phyloP scores from a whole-genome alignment of 2,329 filamentous ascomycete species.

The Trichoderma atrobrunneum region DNA sequence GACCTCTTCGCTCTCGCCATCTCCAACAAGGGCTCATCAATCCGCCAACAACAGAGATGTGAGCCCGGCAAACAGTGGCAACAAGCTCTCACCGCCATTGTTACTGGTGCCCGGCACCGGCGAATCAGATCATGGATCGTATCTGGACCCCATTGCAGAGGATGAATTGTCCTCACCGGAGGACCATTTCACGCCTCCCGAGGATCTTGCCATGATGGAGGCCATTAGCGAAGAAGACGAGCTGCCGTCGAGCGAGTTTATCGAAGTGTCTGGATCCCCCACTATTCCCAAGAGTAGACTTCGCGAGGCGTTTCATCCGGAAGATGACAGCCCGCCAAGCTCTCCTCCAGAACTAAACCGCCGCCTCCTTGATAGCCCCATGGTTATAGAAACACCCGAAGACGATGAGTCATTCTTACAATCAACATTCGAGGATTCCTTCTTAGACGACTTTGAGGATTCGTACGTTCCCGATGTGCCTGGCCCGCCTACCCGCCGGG shows the following conservation, averaged over 20 bases:
- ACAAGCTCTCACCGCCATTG: constrained; percentile 2
- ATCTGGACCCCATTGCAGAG: constrained; percentile 12
- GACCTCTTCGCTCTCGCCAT: constrained; percentile 24
- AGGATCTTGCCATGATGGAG: constrained; percentile 20
- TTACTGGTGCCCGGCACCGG: background rate
- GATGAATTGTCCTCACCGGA: constrained; percentile 2
- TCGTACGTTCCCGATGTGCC: constrained; percentile 33
- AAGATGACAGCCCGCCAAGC: constrained; percentile 46
- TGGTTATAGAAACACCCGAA: constrained; percentile 41
- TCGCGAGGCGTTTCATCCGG: constrained; percentile 35
- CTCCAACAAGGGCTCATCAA: constrained; percentile 5
- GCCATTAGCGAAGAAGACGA: constrained; percentile 25
- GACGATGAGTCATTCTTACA: constrained; percentile 40
- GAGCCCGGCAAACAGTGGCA: background rate
- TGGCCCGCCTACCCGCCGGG: constrained; percentile 27
- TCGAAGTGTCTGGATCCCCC: constrained; percentile 46
- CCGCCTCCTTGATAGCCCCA: constrained; percentile 44
- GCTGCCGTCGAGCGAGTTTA: constrained; percentile 40
- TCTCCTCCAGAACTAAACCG: constrained; percentile 42
- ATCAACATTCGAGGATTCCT: constrained; percentile 44
- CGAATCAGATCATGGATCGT: constrained; percentile 7
- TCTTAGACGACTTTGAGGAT: constrained; percentile 48
- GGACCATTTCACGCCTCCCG: background rate
- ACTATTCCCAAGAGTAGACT: constrained; percentile 30
- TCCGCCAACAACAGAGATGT: background rate